A percentile compares a stretch with the other conserved stretches of the same genome.
phyloP scores from a whole-genome alignment of 331 rosid species.

The Pyrus hybrid region DNA sequence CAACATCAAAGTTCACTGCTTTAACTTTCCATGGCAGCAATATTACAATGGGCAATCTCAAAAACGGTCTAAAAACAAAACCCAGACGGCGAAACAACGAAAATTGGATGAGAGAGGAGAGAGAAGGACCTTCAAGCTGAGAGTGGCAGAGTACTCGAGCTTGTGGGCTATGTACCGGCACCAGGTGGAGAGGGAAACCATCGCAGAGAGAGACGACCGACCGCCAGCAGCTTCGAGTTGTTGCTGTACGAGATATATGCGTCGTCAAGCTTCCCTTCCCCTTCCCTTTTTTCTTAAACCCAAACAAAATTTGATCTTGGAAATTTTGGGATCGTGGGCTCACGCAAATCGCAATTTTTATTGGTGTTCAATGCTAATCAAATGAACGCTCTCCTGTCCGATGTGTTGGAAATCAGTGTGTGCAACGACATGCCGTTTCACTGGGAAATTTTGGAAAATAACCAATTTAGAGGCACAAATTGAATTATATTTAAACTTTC shows the following conservation, averaged over 20 bases:
- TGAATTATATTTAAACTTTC: no score
- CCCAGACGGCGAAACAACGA: not conserved
- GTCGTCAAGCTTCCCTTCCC: not conserved
- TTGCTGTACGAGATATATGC: not conserved
- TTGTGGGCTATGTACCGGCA: slow-evolving; percentile 47
- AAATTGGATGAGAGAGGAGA: not conserved
- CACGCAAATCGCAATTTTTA: not conserved
- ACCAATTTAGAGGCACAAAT: no score
- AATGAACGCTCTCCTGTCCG: not conserved
- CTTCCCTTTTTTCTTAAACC: slow-evolving; percentile 5
- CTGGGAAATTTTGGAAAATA: no score
- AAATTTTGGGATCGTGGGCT: slow-evolving; percentile 6
- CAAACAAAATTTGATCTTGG: not conserved
- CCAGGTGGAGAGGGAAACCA: slow-evolving; percentile 58
- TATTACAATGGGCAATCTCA: not conserved
- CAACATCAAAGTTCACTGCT: not conserved
- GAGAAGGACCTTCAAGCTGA: slow-evolving; percentile 48
- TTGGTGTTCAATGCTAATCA: not conserved
- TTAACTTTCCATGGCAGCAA: not conserved
- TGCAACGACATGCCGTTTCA: not conserved
- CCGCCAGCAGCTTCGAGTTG: not conserved
- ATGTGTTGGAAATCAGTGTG: not conserved
- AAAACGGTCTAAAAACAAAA: not conserved
- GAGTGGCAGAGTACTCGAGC: slow-evolving; percentile 45
- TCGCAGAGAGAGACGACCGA: slow-evolving; percentile 10